Evolutionary conservation across 2,329 filamentous ascomycete species (phyloP).

Genomic region (Apiospora malaysiana): DNA sequence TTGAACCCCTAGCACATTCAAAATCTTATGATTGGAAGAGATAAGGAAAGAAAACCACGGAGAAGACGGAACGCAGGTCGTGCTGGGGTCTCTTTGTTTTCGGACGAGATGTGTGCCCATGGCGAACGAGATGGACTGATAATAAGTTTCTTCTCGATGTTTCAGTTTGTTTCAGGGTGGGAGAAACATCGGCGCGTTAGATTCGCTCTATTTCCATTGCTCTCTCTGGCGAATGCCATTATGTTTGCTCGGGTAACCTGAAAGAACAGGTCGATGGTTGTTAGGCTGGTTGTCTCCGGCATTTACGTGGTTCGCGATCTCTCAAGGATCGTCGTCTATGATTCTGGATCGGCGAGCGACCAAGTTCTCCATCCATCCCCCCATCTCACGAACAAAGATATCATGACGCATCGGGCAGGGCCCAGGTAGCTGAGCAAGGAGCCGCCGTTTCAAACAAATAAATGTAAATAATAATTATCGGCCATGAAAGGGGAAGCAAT

Average conservation of each 20-base stretch:
- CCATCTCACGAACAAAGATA: not conserved
- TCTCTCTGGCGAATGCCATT: not conserved
- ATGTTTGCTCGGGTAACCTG: not conserved
- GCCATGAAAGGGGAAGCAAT: not conserved
- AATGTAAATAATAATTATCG: not conserved
- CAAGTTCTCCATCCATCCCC: not conserved
- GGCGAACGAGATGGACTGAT: not conserved
- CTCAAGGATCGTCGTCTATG: not conserved
- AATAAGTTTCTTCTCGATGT: not conserved
- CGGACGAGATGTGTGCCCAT: not conserved
- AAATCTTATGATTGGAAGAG: not conserved
- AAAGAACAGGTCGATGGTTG: not conserved
- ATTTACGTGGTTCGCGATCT: not conserved
- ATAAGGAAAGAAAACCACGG: not conserved
- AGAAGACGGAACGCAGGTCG: not conserved
- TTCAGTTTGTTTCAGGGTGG: conserved; percentile 1
- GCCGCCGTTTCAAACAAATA: not conserved
- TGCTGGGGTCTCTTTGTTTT: not conserved
- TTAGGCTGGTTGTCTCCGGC: not conserved
- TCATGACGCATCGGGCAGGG: not conserved
- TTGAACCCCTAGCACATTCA: not conserved
- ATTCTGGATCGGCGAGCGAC: not conserved
- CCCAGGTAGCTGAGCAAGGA: not conserved
- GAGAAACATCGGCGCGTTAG: not conserved
- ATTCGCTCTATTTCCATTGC: not conserved